These are phyloP conservation scores for Wickerhamomyces canadensis DNA, from an alignment of 805 yeast genomes.

Conservation along the genomic window DNA sequence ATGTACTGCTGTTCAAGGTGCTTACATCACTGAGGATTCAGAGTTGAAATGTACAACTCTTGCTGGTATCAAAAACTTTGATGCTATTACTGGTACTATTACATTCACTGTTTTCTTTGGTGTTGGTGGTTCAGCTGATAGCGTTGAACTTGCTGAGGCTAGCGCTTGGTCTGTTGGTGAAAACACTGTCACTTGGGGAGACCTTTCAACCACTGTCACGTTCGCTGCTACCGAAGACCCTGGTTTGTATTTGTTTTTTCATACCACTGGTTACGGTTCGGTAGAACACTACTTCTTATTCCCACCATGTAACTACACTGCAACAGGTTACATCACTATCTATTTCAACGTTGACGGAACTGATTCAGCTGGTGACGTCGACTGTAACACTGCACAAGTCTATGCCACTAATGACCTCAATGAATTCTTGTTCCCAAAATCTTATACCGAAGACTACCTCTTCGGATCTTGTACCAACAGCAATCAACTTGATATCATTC, in stretches of 20 bases:
- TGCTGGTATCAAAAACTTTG: conserved; percentile 14
- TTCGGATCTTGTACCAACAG: conserved; percentile 23
- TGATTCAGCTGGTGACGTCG: conserved; percentile 15
- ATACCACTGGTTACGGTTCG: conserved; percentile 28
- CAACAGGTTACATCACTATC: conserved; percentile 23
- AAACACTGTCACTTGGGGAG: conserved; percentile 21
- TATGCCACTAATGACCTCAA: conserved; percentile 25
- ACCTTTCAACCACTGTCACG: conserved; percentile 22
- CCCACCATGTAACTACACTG: conserved; percentile 26
- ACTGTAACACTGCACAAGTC: conserved; percentile 17
- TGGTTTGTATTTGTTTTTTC: conserved; percentile 21
- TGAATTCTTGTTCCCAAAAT: conserved; percentile 29
- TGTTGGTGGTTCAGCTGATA: conserved; percentile 29
- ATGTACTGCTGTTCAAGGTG: conserved; percentile 31
- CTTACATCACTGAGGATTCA: conserved; percentile 26
- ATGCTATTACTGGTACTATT: conserved; percentile 24
- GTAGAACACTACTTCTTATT: conserved; percentile 29
- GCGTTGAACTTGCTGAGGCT: conserved; percentile 29
- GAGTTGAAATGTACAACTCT: conserved; percentile 25
- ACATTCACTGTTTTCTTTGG: conserved; percentile 26
- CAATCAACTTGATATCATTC: conserved; percentile 14
- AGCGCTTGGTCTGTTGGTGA: conserved; percentile 24
- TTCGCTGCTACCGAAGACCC: conserved; percentile 21
- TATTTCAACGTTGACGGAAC: conserved; percentile 15
- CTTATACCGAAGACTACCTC: conserved; percentile 7